A percentile compares a stretch with the other conserved stretches of the same genome.
Evolutionary conservation across 345 rosid genomes (phyloP).

Genomic region (Linum trigynum): DNA sequence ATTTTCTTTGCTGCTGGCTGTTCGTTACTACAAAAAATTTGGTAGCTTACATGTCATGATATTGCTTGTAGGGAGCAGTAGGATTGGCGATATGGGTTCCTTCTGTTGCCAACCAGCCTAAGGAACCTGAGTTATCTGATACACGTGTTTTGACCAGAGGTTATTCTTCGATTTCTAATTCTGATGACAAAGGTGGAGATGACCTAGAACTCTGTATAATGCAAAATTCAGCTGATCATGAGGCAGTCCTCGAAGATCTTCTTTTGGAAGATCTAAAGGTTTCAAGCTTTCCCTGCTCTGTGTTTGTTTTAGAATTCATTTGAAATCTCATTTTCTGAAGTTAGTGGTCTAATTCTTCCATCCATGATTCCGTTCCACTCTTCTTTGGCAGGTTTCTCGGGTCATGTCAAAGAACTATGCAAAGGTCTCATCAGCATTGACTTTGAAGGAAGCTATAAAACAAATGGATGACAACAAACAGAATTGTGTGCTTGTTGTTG

Average conservation of each 20-base stretch:
- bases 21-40: background rate
- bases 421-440: slow-evolving; percentile 44
- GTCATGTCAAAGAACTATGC: slow-evolving; percentile 76
- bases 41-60: slow-evolving; percentile 12
- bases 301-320: slow-evolving; percentile 5
- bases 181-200: slow-evolving; percentile 39
- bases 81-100: slow-evolving; percentile 99
- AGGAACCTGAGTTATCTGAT: slow-evolving; percentile 63
- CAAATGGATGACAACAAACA: slow-evolving; percentile 59
- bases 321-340: slow-evolving; percentile 8
- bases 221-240: slow-evolving; percentile 40
- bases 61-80: slow-evolving; percentile 70
- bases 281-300: background rate
- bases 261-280: slow-evolving; percentile 76
- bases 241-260: slow-evolving; percentile 48
- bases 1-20: slow-evolving; percentile 5
- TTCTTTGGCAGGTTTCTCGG: slow-evolving; percentile 42
- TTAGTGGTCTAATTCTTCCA: background rate
- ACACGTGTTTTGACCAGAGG: slow-evolving; percentile 45
- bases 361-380: background rate
- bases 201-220: slow-evolving; percentile 55
- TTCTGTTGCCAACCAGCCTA: slow-evolving; percentile 74
- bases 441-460: slow-evolving; percentile 68
- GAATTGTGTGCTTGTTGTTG: slow-evolving; percentile 61
- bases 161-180: slow-evolving; percentile 55